phyloP scores from a whole-genome alignment of 2,329 filamentous ascomycete species.

The Cordyceps tenuipes region DNA sequence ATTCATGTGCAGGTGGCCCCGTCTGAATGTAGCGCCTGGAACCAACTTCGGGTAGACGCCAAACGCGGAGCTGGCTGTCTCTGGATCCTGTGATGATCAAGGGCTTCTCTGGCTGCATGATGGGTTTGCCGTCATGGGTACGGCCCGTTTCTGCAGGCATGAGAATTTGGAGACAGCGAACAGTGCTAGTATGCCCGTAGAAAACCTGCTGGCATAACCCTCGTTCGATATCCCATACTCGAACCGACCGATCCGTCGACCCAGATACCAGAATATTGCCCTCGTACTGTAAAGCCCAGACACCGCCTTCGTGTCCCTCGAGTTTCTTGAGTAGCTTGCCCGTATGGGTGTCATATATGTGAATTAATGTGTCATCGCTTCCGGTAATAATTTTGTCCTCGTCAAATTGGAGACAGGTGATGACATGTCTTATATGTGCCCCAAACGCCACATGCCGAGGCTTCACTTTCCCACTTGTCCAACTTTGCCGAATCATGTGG shows the following conservation, averaged over 20 bases:
- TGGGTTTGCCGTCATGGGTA: slow-evolving; percentile 59
- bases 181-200: slow-evolving; percentile 94
- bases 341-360: slow-evolving; percentile 96
- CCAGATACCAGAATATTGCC: slow-evolving; percentile 93
- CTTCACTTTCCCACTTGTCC: slow-evolving; percentile 79
- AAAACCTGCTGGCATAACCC: slow-evolving; percentile 92
- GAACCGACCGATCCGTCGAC: slow-evolving; percentile 92
- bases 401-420: slow-evolving; percentile 96
- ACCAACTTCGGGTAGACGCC: slow-evolving; percentile 78
- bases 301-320: slow-evolving; percentile 89
- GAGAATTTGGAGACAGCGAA: slow-evolving; percentile 89
- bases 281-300: slow-evolving; percentile 95
- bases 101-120: slow-evolving; percentile 90
- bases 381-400: slow-evolving; percentile 97
- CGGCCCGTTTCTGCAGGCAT: slow-evolving; percentile 74
- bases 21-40: slow-evolving; percentile 73
- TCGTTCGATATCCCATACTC: slow-evolving; percentile 97
- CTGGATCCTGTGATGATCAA: slow-evolving; percentile 95
- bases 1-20: slow-evolving; percentile 61
- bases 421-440: slow-evolving; percentile 93
- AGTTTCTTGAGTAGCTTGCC: slow-evolving; percentile 76
- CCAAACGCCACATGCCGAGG: slow-evolving; percentile 90
- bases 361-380: slow-evolving; percentile 94
- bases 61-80: slow-evolving; percentile 88
- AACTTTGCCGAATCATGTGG: slow-evolving; percentile 80